These are phyloP conservation scores for Citrus sp. DNA, from an alignment of 345 rosid genomes.

Conservation along the genomic window DNA sequence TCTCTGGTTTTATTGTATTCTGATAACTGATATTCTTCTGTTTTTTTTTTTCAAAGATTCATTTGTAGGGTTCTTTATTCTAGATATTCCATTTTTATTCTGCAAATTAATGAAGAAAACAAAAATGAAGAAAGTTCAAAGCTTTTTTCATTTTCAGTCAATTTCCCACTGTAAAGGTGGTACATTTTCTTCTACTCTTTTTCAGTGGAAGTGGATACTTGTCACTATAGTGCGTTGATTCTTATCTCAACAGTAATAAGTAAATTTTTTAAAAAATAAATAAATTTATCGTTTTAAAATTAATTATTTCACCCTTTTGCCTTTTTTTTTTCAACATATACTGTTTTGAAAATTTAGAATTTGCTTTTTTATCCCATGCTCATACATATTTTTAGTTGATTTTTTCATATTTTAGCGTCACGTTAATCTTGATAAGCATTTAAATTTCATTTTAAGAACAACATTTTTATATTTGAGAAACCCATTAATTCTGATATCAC, in stretches of 20 bases:
- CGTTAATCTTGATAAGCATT: too few species aligned
- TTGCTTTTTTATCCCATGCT: background rate
- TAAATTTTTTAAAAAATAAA: background rate
- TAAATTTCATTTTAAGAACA: too few species aligned
- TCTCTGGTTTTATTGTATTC: background rate
- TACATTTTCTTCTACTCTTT: constrained; percentile 6
- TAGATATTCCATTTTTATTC: background rate
- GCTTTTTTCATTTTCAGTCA: background rate
- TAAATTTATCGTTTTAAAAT: background rate
- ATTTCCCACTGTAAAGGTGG: constrained; percentile 20
- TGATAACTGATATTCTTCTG: background rate
- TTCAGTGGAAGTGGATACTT: constrained; percentile 11
- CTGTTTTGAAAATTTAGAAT: constrained; percentile 3
- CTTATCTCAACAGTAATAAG: constrained; percentile 19
- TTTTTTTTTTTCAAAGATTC: background rate
- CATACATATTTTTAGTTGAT: background rate
- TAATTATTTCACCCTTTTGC: background rate
- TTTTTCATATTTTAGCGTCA: background rate
- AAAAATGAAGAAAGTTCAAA: background rate
- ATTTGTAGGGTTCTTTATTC: background rate
- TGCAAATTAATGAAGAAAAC: background rate
- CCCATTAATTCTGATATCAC: too few species aligned
- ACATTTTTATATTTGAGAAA: too few species aligned
- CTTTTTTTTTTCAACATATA: background rate
- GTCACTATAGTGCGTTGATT: constrained; percentile 13